Evolutionary conservation across 805 yeast species (phyloP), one percentile per base, ranked within the genome.

Genomic region (Teunomyces atbi): DNA sequence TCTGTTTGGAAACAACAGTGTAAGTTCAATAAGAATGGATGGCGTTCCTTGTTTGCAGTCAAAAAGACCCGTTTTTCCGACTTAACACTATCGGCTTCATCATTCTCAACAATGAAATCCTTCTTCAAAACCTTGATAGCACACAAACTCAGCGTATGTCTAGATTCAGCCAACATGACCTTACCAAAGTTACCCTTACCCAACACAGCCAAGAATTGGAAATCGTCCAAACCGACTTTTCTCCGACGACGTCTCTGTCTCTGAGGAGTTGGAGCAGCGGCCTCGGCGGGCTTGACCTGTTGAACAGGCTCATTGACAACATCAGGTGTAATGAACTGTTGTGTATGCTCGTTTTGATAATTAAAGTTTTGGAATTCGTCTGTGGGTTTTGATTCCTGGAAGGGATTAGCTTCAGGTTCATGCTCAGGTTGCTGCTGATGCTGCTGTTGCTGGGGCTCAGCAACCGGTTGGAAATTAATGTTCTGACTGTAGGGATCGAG

Each of bases 171-270:
- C 55, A 94, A 78, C 91, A 94, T 89, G 46, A 94, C 99, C 63
- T 94, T 94, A 68, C 99, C 99, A 65, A 94, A 94, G 65, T 94
- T 94, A 70, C 99, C 99, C 64, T 91, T 94, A 58, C 99, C 99
- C 48, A 94, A 77, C 7, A 94, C 99, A 7, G 97, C 96, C 55
- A 94, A 69, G 60, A 94, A 86, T 56, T 89, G 86, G 76, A 94
- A 94, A 67, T 94, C 98, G 64, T 94, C 98, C 47, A 94, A 76
- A 0, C 99, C 97, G 46, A 91, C 82, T 65, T 83, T 85, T 58
- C 86, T 81, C 55, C 89, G 82, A 56, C 69, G 70, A 44, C 64
- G 64, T 48, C 57, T 66, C 13, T 59, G 52, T 47, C 59, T 66
- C 16, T 57, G 63, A 2, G 62, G 53, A n/a, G 62, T 41, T 10